A percentile compares a stretch with the other conserved stretches of the same genome.
These are phyloP conservation scores for Trichoderma orchidacearum DNA, from an alignment of 495 filamentous ascomycete species.

Conservation along the genomic window DNA sequence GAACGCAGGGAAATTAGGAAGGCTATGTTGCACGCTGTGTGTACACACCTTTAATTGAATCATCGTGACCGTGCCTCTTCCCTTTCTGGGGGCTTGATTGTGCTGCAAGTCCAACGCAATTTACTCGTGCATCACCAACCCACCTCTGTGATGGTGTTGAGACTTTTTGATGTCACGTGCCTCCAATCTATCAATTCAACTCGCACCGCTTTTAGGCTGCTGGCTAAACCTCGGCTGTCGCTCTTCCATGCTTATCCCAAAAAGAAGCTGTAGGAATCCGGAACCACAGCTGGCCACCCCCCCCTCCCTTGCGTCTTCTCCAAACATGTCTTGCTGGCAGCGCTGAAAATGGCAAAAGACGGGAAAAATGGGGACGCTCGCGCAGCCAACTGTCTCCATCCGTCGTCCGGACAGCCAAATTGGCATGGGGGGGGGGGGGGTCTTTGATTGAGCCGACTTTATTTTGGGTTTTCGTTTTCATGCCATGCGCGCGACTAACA, in stretches of 20 bases:
- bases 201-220: too few species aligned
- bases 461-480: neutral
- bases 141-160: neutral
- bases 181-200: too few species aligned
- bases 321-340: too few species aligned
- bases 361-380: neutral
- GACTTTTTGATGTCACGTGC: neutral
- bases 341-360: neutral
- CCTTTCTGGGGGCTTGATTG: too few species aligned
- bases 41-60: conserved; percentile 86
- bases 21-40: neutral
- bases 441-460: neutral
- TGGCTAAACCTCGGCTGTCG: neutral
- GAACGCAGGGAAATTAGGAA: neutral
- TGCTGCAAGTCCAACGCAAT: too few species aligned
- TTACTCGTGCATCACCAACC: neutral
- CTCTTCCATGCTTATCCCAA: neutral
- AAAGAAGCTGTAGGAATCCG: too few species aligned
- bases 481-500: too few species aligned
- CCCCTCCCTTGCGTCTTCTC: neutral
- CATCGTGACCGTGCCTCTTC: conserved; percentile 56
- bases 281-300: too few species aligned
- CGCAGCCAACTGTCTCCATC: neutral
- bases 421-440: neutral
- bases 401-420: neutral